Evolutionary conservation across 2,329 filamentous ascomycete genomes (phyloP), one percentile per base, ranked within the genome.

Genomic region (Aspergillus carbonarius): DNA sequence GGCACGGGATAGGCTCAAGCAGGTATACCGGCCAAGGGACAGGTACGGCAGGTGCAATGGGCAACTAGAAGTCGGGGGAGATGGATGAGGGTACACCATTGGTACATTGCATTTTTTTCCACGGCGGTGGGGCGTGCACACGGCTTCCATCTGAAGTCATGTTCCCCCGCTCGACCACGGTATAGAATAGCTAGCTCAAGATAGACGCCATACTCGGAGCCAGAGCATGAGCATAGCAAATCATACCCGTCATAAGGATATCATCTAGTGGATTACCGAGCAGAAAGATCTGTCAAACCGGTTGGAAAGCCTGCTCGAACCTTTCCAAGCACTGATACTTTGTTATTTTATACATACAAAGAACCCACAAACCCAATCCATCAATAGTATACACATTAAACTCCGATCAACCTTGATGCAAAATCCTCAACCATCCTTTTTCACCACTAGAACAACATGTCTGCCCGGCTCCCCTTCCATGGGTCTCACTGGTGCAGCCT

Each of bases 401-500:
- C 42, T 48, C 34, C 37, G 9, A 52, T 40, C 15, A 7, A 23
- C 7, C 18, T 20, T 23, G 18, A 18, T 15, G 23, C 46, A 47
- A 39, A 17, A 18, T 37, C n/a, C 17, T 47, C 58, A 57, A 53
- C 60, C 32, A 17, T 62, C 66, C 54, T 66, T 67, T 57, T 75
- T 76, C 59, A 74, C 69, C 32, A 68, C 66, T n/a, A 78, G 63
- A n/a, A 67, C 68, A 18, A 76, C 67, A 20, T 70, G 70, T 47
- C 73, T 72, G 15, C 77, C 73, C 7, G 77, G 66, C 23, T 74
- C 70, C 5, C 79, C 79, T 42, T 79, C 74, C 71, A 77, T 76
- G 4, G 73, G 66, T 51, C 74, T 76, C 20, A 71, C 64, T 60
- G 78, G 76, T n/a, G 66, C 68, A 18, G 72, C 78, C 37, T 77